A percentile compares a stretch with the other conserved stretches of the same genome.
Evolutionary conservation across 805 yeast genomes (phyloP).

Genomic region (Hanseniaspora osmophila): DNA sequence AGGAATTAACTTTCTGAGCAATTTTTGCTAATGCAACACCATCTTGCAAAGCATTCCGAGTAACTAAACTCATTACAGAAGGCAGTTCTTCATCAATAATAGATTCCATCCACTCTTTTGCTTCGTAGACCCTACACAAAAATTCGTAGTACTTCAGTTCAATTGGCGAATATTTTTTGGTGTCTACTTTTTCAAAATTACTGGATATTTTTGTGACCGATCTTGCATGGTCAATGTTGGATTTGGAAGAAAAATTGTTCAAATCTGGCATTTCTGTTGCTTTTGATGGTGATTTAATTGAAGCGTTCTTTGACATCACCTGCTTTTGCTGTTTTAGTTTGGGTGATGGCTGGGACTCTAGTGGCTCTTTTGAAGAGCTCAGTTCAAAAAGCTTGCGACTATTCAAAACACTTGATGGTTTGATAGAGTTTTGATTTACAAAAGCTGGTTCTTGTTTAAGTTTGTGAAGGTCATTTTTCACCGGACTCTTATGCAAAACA

Average conservation of each 20-base stretch:
- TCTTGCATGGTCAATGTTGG: background rate
- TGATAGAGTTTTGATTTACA: background rate
- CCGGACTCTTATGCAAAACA: background rate
- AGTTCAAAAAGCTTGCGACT: background rate
- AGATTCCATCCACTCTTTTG: slow-evolving; percentile 66
- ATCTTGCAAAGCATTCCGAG: slow-evolving; percentile 54
- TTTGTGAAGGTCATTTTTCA: background rate
- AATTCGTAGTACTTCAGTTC: slow-evolving; percentile 53
- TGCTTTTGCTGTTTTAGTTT: background rate
- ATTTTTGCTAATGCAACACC: slow-evolving; percentile 78
- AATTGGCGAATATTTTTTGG: background rate
- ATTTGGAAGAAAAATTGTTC: background rate
- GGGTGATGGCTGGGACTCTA: background rate
- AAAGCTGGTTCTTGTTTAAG: background rate
- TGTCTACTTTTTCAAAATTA: slow-evolving; percentile 2
- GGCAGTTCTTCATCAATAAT: slow-evolving; percentile 38
- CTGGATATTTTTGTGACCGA: background rate
- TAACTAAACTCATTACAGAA: slow-evolving; percentile 36
- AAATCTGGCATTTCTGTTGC: background rate
- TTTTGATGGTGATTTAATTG: background rate
- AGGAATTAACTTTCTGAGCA: slow-evolving; percentile 58
- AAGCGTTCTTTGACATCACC: no score
- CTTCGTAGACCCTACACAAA: slow-evolving; percentile 65
- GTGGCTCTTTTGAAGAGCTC: background rate
- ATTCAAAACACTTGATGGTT: slow-evolving; percentile 1